Percentiles rank a stretch among this genome's conserved stretches.
phyloP scores from a whole-genome alignment of 2,329 filamentous ascomycete species.

The Alternaria longipes region DNA sequence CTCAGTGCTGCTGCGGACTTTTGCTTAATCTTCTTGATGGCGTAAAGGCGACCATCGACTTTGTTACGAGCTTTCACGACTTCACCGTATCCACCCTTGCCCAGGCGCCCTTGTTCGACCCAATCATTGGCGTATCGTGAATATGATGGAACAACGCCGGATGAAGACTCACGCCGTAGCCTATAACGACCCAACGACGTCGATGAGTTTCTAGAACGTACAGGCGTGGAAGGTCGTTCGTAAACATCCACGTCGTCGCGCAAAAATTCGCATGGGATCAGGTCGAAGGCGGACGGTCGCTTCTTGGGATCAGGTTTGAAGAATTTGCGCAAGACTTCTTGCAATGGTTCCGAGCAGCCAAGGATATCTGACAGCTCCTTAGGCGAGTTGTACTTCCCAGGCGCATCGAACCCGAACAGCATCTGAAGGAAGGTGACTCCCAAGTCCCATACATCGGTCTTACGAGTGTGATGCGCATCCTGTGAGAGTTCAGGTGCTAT shows the following conservation, averaged over 20 bases:
- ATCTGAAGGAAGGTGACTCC: slow-evolving; percentile 93
- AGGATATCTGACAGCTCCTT: slow-evolving; percentile 75
- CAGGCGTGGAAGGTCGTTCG: slow-evolving; percentile 43
- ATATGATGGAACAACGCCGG: slow-evolving; percentile 51
- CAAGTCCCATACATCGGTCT: slow-evolving; percentile 95
- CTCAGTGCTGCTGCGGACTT: slow-evolving; percentile 77
- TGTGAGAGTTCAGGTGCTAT: slow-evolving; percentile 77
- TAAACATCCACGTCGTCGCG: slow-evolving; percentile 59
- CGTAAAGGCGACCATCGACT: slow-evolving; percentile 91
- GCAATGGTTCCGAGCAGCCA: slow-evolving; percentile 75
- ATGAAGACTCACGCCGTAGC: slow-evolving; percentile 49
- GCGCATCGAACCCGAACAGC: slow-evolving; percentile 83
- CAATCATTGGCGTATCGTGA: slow-evolving; percentile 91
- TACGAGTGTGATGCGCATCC: slow-evolving; percentile 68
- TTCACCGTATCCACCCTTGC: slow-evolving; percentile 94
- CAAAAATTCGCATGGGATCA: slow-evolving; percentile 67
- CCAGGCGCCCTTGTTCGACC: slow-evolving; percentile 85
- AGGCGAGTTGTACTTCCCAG: slow-evolving; percentile 81
- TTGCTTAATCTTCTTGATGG: slow-evolving; percentile 94
- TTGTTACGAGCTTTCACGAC: slow-evolving; percentile 96
- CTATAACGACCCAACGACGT: slow-evolving; percentile 46
- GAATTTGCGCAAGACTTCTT: slow-evolving; percentile 82
- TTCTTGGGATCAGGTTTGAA: slow-evolving; percentile 88
- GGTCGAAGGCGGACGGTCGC: slow-evolving; percentile 80
- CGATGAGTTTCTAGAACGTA: slow-evolving; percentile 50